These are phyloP conservation scores for Musa beccarii DNA, from an alignment of 176 grass and related monocot genomes.

Conservation along the genomic window DNA sequence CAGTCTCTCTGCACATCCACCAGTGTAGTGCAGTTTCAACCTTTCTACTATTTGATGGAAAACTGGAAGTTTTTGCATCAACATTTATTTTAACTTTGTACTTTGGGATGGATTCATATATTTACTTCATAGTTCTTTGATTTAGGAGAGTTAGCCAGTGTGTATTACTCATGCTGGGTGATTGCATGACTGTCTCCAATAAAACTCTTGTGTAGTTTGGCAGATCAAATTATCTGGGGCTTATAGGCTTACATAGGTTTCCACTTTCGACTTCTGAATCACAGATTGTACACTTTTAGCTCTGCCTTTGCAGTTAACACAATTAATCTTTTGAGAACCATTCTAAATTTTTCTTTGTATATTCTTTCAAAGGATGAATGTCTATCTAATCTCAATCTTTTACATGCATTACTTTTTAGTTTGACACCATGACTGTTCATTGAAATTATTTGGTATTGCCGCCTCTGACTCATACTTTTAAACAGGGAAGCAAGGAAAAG, in stretches of 20 bases:
- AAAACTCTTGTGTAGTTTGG: too few relatives aligned
- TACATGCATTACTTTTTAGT: not conserved
- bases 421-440: not conserved
- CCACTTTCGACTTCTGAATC: not conserved
- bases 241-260: too few relatives aligned
- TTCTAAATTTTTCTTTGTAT: not conserved
- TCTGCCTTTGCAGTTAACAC: not conserved
- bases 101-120: too few relatives aligned
- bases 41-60: not conserved
- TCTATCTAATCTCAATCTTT: not conserved
- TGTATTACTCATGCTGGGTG: not conserved
- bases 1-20: not conserved
- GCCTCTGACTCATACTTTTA: slow-evolving; percentile 22
- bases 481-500: slow-evolving; percentile 80
- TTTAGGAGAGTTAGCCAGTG: not conserved
- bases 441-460: not conserved
- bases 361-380: not conserved
- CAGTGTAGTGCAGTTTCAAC: not conserved
- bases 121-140: not conserved
- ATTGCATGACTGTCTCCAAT: not conserved
- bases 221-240: too few relatives aligned
- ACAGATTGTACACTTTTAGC: not conserved
- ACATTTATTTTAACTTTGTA: too few relatives aligned
- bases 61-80: not conserved
- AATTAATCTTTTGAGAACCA: not conserved